Evolutionary conservation across 805 yeast genomes (phyloP).

Genomic region (Candida nitratophila): DNA sequence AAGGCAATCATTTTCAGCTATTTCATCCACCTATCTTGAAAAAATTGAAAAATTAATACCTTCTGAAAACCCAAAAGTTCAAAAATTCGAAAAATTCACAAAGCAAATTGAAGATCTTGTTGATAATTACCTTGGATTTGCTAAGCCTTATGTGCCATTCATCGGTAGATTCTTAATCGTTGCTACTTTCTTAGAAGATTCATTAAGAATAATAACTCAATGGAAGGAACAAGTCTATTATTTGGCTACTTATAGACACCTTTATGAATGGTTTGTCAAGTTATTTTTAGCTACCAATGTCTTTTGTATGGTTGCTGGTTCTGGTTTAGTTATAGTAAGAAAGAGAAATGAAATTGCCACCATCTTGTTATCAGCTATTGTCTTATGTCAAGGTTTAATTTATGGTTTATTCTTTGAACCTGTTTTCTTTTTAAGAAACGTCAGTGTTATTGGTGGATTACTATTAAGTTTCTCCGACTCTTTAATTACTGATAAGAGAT

Average conservation of each 20-base stretch:
- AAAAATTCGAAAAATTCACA: constrained; percentile 42
- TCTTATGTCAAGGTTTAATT: constrained; percentile 75
- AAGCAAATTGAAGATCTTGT: constrained; percentile 47
- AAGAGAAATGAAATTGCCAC: constrained; percentile 67
- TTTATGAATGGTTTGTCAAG: constrained; percentile 73
- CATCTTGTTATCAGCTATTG: constrained; percentile 59
- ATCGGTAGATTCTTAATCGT: constrained; percentile 87
- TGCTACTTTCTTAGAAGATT: constrained; percentile 89
- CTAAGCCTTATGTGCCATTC: constrained; percentile 75
- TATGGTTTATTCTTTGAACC: constrained; percentile 83
- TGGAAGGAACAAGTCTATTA: constrained; percentile 90
- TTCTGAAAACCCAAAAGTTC: constrained; percentile 23
- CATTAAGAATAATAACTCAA: constrained; percentile 74
- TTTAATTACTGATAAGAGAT: constrained; percentile 67
- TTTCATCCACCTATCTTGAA: constrained; percentile 9
- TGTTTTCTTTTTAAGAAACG: constrained; percentile 75
- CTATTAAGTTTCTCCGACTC: constrained; percentile 83
- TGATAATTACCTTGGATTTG: constrained; percentile 41
- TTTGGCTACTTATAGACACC: constrained; percentile 69
- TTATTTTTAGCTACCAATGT: constrained; percentile 61
- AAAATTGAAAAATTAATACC: constrained; percentile 23
- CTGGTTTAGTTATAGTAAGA: constrained; percentile 63
- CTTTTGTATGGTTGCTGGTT: constrained; percentile 62
- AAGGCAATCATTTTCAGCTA: background rate
- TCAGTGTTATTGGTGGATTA: constrained; percentile 89